Percentiles rank a stretch among this genome's conserved stretches.
Conservation (phyloP, 495 filamentous ascomycete species). For the Talaromyces stipitatus region DNA sequence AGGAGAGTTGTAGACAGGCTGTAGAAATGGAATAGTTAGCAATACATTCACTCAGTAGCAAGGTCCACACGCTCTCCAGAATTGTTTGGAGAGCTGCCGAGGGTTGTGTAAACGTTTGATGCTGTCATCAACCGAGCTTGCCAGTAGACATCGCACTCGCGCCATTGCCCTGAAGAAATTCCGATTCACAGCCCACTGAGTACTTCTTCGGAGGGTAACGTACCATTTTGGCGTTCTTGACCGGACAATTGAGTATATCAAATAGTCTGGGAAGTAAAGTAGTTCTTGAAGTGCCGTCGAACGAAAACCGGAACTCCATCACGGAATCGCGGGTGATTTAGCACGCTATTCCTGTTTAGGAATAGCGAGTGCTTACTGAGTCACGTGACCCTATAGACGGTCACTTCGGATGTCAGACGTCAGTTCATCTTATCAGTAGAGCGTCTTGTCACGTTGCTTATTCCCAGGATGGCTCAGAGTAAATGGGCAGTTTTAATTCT, state of each 20-base stretch:
- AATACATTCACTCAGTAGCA: neutral
- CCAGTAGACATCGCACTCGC: neutral
- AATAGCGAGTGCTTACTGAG: neutral
- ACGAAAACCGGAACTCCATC: slow-evolving; percentile 7
- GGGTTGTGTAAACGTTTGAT: neutral
- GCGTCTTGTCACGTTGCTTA: no score
- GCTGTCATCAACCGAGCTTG: neutral
- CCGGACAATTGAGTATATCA: neutral
- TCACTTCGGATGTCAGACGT: neutral
- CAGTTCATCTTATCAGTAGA: neutral
- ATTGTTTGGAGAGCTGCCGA: neutral
- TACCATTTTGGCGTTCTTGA: slow-evolving; percentile 3
- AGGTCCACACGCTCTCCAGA: neutral
- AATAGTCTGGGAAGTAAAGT: neutral
- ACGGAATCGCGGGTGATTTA: neutral
- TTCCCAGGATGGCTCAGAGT: no score
- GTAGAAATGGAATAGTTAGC: neutral
- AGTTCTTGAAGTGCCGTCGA: slow-evolving; percentile 1
- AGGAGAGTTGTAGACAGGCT: slow-evolving; percentile 2
- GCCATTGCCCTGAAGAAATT: neutral
- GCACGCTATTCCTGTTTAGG: neutral
- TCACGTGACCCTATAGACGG: neutral
- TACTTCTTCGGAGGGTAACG: neutral
- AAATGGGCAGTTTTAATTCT: no score
- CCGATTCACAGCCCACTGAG: neutral